Base-by-base conservation (phyloP, 208 protist genomes). In the Crithidia expoeki region DNA sequence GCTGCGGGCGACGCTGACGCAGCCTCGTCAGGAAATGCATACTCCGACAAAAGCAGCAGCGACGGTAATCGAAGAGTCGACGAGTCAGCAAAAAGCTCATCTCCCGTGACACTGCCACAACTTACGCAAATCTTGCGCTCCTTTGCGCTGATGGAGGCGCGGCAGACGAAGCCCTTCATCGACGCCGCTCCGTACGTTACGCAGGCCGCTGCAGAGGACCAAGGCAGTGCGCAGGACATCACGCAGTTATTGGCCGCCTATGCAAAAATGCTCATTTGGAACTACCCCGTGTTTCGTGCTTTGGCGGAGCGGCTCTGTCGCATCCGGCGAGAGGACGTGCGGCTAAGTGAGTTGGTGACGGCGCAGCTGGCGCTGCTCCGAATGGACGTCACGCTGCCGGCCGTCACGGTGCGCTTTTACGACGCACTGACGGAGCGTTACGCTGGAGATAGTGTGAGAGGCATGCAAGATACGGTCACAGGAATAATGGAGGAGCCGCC, bases 181-280 rank as follows among this genome's bases (percentile, higher is more conserved):
- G 85, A 91, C 62, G 80, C 87, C 34, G 83, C 76, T 4, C 78
- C 78, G 14, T 19, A 60, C 33, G 74, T 94, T 11, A 66, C 81
- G 36, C 38, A 44, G 44, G 62, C 76, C 69, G 57, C 63, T 42
- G 42, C 28, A 36, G 59, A 47, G 14, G 71, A 77, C 59, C 53
- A 73, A n/a, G 69, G 74, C 56, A 81, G 53, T 7, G 62, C 62
- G 17, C 56, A 68, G 51, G 67, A 81, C 21, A 23, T 81, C 19
- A 74, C 75, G 42, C 64, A 73, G 36, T 73, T 93, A 28, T 55
- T 95, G 23, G 84, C 85, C 5, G 73, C 90, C 17, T 95, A 87
- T 33, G 76, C 87, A 17, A 88, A 87, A 64, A 86, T 89, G 87
- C 66, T 95, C 9, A 79, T 95, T 7, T 93, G 86, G 87, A 81